Conservation (phyloP, 495 filamentous ascomycete species). For the Annulohypoxylon bovei region DNA sequence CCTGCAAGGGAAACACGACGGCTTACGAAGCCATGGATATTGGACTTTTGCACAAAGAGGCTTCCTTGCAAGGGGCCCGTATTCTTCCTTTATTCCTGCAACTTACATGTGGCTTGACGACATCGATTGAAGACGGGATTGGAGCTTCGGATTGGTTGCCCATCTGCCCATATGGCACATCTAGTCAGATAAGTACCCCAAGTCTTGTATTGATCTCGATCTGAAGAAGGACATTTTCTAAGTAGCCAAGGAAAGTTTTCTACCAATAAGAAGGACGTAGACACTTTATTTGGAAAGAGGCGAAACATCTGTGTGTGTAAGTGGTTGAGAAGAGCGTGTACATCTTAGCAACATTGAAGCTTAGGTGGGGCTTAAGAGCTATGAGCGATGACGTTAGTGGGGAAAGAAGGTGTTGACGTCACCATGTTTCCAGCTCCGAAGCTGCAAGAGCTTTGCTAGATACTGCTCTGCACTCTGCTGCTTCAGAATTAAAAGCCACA, state of each 20-base stretch:
- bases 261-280: conserved; percentile 3
- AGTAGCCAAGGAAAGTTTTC: neutral
- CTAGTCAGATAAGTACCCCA: neutral
- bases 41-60: conserved; percentile 18
- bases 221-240: conserved; percentile 5
- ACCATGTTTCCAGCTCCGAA: conserved; percentile 13
- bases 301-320: conserved; percentile 6
- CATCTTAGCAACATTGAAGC: neutral
- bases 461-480: neutral
- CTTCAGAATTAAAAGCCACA: conserved; percentile 7
- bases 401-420: conserved; percentile 34
- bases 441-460: conserved; percentile 6
- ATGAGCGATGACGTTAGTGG: conserved; percentile 41
- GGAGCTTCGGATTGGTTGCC: conserved; percentile 31
- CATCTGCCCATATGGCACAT: conserved; percentile 14
- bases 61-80: neutral
- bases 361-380: conserved; percentile 17
- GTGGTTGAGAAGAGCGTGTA: conserved; percentile 9
- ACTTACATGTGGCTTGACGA: conserved; percentile 32
- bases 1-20: conserved; percentile 6
- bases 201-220: conserved; percentile 34
- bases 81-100: conserved; percentile 9
- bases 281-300: conserved; percentile 9
- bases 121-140: conserved; percentile 18
- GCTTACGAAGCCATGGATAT: conserved; percentile 3